Evolutionary conservation across 306 rosid genomes (phyloP), one percentile per base, ranked within the genome.

Genomic region (Macrotyloma uniflorum): DNA sequence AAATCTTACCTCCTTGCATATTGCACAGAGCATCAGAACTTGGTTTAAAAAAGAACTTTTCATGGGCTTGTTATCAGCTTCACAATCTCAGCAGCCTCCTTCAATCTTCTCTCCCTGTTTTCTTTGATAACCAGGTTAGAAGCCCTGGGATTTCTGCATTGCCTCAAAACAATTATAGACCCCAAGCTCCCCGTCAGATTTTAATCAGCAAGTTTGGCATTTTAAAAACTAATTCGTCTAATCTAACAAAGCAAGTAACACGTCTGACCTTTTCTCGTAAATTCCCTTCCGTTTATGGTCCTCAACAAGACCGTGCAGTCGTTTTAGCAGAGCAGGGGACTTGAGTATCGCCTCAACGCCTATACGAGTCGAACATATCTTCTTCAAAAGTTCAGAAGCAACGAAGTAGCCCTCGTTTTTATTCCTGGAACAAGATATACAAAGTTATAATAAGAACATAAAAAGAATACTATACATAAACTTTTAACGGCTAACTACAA

Each of bases 391-490:
- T 49, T 88, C 97, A 35, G 97, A 87, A 65, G 91, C 93, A 51
- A 92, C 73, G 71, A 92, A 92, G 83, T 78, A 94, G 13, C 88
- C 90, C 6, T 90, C 98, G 20, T 94, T 93, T 88, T 94, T 94
- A 85, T 87, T 94, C 92, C 98, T 94, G 95, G 55, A 67, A 80
- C 8, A 72, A 69, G 50, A 77, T 54, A 4, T 47, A 35, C n/a
- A 23, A 19, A 70, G 79, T 53, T 76, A 38, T 1, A 19, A 42
- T 58, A 12, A 28, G 19, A 64, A 9, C 3, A 53, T 20, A 58
- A 11, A n/a, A 67, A 81, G 16, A 47, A 70, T 69, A 18, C 7
- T 16, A 32, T 54, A 40, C 4, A 55, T 64, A 22, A 78, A 69
- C 76, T 43, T 72, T 46, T 61, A 74, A 54, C 3, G 3, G 22